Conservation (phyloP, 345 rosid species). For the Pelargonium nanum region DNA sequence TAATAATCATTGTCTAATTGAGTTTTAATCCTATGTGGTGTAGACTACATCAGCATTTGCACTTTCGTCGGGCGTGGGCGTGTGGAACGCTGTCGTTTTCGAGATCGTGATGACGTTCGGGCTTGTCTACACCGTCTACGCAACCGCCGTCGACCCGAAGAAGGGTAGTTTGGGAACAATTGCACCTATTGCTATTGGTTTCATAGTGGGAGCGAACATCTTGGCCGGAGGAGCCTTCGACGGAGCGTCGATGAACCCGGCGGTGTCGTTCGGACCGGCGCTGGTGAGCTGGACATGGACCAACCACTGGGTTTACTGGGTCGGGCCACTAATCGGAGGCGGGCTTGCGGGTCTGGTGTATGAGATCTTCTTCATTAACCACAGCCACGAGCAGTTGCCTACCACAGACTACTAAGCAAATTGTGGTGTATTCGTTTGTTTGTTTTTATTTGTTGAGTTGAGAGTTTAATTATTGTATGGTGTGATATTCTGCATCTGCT, state of each 20-base stretch:
- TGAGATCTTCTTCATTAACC: slow-evolving; percentile 17
- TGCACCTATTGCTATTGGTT: slow-evolving; percentile 23
- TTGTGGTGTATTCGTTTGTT: too few species aligned
- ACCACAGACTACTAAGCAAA: slow-evolving; percentile 21
- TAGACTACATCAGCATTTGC: slow-evolving; percentile 17
- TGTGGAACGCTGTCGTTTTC: slow-evolving; percentile 21
- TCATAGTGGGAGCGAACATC: slow-evolving; percentile 25
- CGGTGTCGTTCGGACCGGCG: too few species aligned
- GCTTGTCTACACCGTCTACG: too few species aligned
- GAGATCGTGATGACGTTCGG: slow-evolving; percentile 32
- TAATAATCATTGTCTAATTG: too few species aligned
- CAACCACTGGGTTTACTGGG: too few species aligned
- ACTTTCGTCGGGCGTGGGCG: slow-evolving; percentile 20
- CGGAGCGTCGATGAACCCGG: too few species aligned
- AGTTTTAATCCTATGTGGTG: too few species aligned
- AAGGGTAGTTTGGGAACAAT: slow-evolving; percentile 22
- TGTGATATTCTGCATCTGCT: too few species aligned
- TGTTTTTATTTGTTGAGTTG: too few species aligned
- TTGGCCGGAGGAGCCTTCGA: slow-evolving; percentile 25
- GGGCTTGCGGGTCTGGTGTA: slow-evolving; percentile 23
- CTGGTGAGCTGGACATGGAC: too few species aligned
- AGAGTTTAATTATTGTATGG: too few species aligned
- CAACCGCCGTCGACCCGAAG: slow-evolving; percentile 25
- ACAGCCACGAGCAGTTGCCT: slow-evolving; percentile 23
- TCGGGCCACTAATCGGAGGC: slow-evolving; percentile 22